These are phyloP conservation scores for Penicillium arizonense DNA, from an alignment of 495 filamentous ascomycete species.

Conservation along the genomic window DNA sequence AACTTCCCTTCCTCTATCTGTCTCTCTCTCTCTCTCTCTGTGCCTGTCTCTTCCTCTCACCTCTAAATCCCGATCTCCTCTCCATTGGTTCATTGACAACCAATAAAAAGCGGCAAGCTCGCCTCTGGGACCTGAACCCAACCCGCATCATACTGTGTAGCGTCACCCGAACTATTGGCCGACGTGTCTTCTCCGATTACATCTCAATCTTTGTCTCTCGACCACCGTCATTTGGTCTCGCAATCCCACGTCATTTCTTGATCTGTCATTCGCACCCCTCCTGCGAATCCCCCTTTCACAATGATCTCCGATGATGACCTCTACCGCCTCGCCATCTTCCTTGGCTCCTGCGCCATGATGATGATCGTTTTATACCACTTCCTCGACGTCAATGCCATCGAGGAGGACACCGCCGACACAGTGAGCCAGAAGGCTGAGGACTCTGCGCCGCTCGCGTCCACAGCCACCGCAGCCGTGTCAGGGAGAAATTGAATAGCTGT, in stretches of 20 bases:
- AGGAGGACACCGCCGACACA: conserved; percentile 36
- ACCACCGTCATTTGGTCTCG: neutral
- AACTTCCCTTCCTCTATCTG: too few relatives aligned
- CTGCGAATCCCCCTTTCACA: conserved; percentile 17
- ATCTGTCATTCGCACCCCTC: neutral
- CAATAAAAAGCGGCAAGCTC: too few relatives aligned
- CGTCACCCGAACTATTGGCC: neutral
- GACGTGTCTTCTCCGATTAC: conserved; percentile 6
- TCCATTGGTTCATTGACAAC: neutral
- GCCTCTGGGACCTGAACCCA: neutral
- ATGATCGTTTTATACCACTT: conserved; percentile 96
- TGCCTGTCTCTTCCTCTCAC: neutral
- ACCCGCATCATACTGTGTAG: neutral
- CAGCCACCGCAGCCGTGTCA: conserved; percentile 5
- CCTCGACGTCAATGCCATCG: conserved; percentile 86
- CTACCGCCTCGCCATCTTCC: conserved; percentile 85
- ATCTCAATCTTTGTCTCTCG: neutral
- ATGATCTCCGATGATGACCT: conserved; percentile 89
- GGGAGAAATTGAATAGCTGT: conserved; percentile 1
- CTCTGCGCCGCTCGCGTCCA: conserved; percentile 1
- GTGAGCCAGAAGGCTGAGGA: conserved; percentile 17
- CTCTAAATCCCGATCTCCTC: neutral
- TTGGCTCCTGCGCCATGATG: conserved; percentile 88
- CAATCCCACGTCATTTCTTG: neutral
- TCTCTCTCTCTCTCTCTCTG: neutral